These are phyloP conservation scores for Salmacisia buchloeana DNA, from an alignment of 1,284 basidiomycete species.

Conservation along the genomic window DNA sequence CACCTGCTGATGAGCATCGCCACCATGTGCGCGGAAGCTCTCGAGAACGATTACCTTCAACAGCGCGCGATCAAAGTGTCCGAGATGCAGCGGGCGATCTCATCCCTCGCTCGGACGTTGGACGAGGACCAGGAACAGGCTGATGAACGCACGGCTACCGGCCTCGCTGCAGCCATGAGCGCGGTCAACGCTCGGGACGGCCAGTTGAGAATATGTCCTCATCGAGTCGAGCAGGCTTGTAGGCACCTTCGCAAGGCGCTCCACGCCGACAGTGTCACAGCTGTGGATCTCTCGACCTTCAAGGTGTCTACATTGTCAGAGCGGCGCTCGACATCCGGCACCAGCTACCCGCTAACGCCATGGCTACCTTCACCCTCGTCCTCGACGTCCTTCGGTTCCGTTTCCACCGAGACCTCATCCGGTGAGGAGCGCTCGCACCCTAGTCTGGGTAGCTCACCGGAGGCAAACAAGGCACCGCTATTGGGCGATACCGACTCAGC, in stretches of 20 bases:
- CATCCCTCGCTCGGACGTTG: constrained; percentile 18
- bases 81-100: constrained; percentile 26
- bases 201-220: background rate
- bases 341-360: background rate
- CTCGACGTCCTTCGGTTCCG: background rate
- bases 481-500: no score
- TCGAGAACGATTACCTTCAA: constrained; percentile 30
- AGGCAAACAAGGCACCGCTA: no score
- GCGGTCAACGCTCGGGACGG: background rate
- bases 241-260: background rate
- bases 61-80: constrained; percentile 19
- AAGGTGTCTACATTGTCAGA: background rate
- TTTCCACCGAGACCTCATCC: background rate
- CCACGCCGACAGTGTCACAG: background rate
- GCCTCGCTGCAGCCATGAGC: background rate
- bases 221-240: background rate
- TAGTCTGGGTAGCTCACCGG: no score
- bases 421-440: no score
- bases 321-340: background rate
- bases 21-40: constrained; percentile 29
- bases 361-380: background rate
- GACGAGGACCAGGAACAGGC: constrained; percentile 11
- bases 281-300: background rate
- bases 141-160: background rate
- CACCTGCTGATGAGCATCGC: constrained; percentile 28